Evolutionary conservation across 106 monocot genomes (phyloP), one percentile per base, ranked within the genome.

Genomic region (Acorus gramineus): DNA sequence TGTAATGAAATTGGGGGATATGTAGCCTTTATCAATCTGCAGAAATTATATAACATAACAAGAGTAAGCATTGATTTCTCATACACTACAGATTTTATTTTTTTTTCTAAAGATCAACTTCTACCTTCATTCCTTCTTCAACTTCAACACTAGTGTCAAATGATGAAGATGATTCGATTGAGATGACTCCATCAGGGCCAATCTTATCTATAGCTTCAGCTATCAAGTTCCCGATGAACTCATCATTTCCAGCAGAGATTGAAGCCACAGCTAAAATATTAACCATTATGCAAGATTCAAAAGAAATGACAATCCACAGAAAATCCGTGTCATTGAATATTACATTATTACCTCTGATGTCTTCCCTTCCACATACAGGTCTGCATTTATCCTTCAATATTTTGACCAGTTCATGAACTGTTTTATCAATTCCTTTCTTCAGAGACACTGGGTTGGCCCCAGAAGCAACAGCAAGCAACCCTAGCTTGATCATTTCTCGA

Each of bases 71-170:
- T 28, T 28, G 0, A 28, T 28, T 1, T 28, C 28, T 28, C 28
- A 28, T 28, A 28, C 28, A 28, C 28, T 28, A 28, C 28, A 28
- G 28, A 28, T 28, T 28, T 28, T 28, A 28, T 28, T 28, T 0
- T 28, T 28, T 1, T 28, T 28, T 28, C 28, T 28, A 28, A 28
- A 28, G 28, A 28, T 28, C 28, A 28, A 28, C 28, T 28, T 28
- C 28, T 76, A 99, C 98, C 92, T 79, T 92, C 92, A 99, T 86
- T 77, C 98, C 98, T 80, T 99, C 98, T 65, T 92, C 85, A 63
- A 99, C 78, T 77, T 93, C 93, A 58, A 93, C 62, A 66, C 56
- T 56, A 54, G 93, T 89, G 62, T 89, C 82, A 76, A 79, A 74
- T 51, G 85, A 76, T 47, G 82, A 80, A 11, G 93, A 93, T 70